phyloP scores from a whole-genome alignment of 1,284 basidiomycete species.

The Ceratobasidium sp. region DNA sequence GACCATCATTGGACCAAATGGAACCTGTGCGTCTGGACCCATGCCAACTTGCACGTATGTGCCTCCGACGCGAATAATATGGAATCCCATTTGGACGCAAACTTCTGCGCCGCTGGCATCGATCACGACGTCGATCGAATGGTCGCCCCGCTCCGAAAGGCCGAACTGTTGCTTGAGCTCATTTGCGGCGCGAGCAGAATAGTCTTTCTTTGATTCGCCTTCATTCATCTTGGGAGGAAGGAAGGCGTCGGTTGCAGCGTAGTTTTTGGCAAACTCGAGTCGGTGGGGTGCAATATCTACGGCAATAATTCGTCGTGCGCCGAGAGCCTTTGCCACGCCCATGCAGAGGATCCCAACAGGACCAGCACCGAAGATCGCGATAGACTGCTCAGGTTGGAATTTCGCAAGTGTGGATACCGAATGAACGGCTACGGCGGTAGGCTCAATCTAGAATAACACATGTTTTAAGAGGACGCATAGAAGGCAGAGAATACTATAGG shows the following conservation, averaged over 20 bases:
- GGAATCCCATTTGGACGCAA: constrained; percentile 63
- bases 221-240: constrained; percentile 65
- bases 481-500: not conserved
- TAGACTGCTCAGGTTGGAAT: constrained; percentile 73
- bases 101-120: constrained; percentile 66
- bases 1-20: constrained; percentile 61
- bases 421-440: constrained; percentile 90
- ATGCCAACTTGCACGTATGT: constrained; percentile 57
- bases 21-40: constrained; percentile 51
- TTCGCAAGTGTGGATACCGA: constrained; percentile 80
- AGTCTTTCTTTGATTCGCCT: constrained; percentile 71
- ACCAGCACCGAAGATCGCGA: constrained; percentile 85
- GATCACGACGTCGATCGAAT: constrained; percentile 62
- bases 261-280: constrained; percentile 84
- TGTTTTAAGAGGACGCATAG: not conserved
- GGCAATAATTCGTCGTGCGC: constrained; percentile 79
- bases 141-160: constrained; percentile 53
- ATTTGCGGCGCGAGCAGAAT: constrained; percentile 59
- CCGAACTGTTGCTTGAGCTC: constrained; percentile 52
- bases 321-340: constrained; percentile 90
- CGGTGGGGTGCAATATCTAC: constrained; percentile 85
- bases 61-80: constrained; percentile 72
- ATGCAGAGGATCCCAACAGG: constrained; percentile 92
- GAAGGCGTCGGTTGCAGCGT: constrained; percentile 87
- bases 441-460: constrained; percentile 74